Evolutionary conservation across 257 asterid genomes (phyloP).

Genomic region (Haberlea rhodopensis): DNA sequence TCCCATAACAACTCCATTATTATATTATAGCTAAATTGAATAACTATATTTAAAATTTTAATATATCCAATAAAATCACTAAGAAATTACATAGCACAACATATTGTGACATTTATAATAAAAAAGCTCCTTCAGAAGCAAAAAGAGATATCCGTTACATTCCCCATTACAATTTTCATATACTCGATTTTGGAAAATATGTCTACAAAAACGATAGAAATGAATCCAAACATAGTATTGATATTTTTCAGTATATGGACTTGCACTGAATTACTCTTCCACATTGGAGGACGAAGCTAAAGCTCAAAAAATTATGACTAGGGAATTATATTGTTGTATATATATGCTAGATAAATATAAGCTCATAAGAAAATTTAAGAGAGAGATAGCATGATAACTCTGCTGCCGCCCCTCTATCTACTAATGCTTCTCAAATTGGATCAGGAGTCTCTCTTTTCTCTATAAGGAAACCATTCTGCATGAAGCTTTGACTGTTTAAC

Average conservation of each 20-base stretch:
- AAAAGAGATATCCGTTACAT: no score
- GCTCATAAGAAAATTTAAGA: no score
- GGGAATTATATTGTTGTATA: neutral
- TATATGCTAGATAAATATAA: no score
- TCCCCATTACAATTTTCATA: no score
- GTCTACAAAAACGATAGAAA: neutral
- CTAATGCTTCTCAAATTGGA: neutral
- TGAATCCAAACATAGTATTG: slow-evolving; percentile 1
- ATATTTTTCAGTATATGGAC: neutral
- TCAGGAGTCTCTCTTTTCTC: neutral
- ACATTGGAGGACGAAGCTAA: neutral
- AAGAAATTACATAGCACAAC: neutral
- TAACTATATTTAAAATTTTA: no score
- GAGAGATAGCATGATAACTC: no score
- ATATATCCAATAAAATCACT: no score
- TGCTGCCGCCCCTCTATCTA: no score
- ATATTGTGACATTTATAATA: neutral
- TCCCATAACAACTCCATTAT: neutral
- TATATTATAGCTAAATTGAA: neutral
- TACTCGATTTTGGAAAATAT: neutral
- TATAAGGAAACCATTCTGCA: slow-evolving; percentile 3
- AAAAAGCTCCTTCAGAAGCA: no score
- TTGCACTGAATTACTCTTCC: neutral
- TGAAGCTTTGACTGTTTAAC: neutral
- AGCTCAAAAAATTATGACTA: neutral